Evolutionary conservation across 129 eudicot species (phyloP).

Genomic region (Apium graveolens): DNA sequence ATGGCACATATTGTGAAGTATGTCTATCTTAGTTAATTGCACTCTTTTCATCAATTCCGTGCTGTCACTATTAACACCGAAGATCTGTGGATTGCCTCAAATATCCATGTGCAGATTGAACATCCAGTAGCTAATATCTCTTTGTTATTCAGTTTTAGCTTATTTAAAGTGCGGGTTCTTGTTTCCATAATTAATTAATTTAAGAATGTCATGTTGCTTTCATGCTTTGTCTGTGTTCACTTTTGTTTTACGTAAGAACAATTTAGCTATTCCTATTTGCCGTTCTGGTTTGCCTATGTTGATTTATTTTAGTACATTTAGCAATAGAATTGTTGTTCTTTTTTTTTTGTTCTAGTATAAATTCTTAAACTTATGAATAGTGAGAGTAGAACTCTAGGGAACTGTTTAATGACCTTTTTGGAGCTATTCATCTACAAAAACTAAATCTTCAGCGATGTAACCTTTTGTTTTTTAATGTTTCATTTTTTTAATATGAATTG

Average conservation of each 20-base stretch:
- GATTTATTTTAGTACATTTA: not conserved
- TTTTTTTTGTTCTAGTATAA: not conserved
- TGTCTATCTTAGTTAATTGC: conserved; percentile 6
- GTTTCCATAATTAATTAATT: not conserved
- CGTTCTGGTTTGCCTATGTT: not conserved
- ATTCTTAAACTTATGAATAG: not conserved
- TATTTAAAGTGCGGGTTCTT: not conserved
- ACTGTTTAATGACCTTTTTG: not conserved
- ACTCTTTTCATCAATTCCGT: not conserved
- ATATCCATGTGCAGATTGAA: not conserved
- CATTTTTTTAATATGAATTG: too few relatives aligned
- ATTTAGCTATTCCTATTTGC: not conserved
- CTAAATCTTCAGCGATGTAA: not conserved
- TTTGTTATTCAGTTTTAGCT: not conserved
- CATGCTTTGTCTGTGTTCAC: not conserved
- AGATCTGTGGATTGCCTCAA: not conserved
- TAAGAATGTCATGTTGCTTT: not conserved
- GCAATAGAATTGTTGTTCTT: not conserved
- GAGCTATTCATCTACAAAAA: not conserved
- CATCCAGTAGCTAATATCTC: not conserved
- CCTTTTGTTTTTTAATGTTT: not conserved
- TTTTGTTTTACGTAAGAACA: not conserved
- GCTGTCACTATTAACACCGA: not conserved
- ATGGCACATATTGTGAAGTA: conserved; percentile 78
- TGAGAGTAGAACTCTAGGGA: not conserved